These are phyloP conservation scores for Nannochloris sp. DNA, from an alignment of 139 green algal genomes.

Conservation along the genomic window DNA sequence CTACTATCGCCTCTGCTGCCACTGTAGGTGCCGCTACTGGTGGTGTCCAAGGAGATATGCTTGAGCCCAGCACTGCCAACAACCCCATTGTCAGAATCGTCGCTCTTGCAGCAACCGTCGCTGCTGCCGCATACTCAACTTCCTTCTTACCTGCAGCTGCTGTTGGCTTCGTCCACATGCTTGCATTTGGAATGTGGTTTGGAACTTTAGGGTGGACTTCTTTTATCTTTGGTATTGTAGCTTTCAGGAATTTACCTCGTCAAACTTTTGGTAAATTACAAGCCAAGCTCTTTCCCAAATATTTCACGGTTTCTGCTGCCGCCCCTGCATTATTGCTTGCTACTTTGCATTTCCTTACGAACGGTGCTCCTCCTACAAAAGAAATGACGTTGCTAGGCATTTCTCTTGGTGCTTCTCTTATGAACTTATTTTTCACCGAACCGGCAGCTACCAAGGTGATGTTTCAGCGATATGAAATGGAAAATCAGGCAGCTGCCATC, in stretches of 20 bases:
- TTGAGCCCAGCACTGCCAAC: constrained; percentile 7
- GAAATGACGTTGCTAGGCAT: constrained; percentile 5
- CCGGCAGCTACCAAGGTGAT: constrained; percentile 51
- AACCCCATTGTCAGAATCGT: constrained; percentile 4
- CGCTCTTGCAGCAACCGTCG: constrained; percentile 11
- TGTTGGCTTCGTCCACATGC: constrained; percentile 32
- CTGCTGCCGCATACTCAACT: constrained; percentile 11
- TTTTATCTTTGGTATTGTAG: constrained; percentile 36
- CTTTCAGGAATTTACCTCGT: constrained; percentile 62
- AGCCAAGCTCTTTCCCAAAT: constrained; percentile 57
- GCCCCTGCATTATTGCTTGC: constrained; percentile 1
- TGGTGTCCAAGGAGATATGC: constrained; percentile 19
- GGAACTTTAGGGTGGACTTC: constrained; percentile 38
- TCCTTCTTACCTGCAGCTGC: constrained; percentile 7
- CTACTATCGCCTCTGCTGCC: background rate
- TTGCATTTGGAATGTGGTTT: constrained; percentile 26
- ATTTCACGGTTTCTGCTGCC: constrained; percentile 22
- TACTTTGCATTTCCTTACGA: constrained; percentile 13
- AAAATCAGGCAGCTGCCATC: constrained; percentile 35
- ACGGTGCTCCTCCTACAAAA: background rate
- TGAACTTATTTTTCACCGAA: constrained; percentile 53
- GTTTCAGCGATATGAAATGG: constrained; percentile 62
- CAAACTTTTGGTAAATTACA: constrained; percentile 57
- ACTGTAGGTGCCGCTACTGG: background rate
- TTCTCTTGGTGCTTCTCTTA: constrained; percentile 16